These are phyloP conservation scores for Neurospora cerealis DNA, from an alignment of 495 filamentous ascomycete genomes.

Conservation along the genomic window DNA sequence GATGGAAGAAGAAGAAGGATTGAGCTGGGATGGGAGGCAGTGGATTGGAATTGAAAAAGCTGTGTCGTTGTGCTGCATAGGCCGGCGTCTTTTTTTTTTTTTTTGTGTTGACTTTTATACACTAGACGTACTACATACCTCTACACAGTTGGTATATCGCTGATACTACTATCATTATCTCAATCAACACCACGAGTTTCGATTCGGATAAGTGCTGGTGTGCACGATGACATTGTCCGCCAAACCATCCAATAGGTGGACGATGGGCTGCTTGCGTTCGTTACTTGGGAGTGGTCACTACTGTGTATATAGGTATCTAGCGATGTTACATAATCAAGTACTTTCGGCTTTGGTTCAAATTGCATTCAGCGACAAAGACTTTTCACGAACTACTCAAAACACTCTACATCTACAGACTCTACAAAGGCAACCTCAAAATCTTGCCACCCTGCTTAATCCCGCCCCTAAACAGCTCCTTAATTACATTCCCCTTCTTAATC, in stretches of 20 bases:
- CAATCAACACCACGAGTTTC: not conserved
- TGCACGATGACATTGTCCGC: not conserved
- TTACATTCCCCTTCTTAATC: constrained; percentile 57
- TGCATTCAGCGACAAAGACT: not conserved
- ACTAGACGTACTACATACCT: not conserved
- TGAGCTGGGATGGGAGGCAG: not conserved
- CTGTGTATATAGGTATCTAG: not conserved
- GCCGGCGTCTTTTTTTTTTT: not conserved
- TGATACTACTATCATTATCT: not conserved
- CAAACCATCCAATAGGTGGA: not conserved
- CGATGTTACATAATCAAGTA: not conserved
- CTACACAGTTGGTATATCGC: not conserved
- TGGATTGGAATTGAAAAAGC: constrained; percentile 7
- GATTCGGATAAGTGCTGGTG: not conserved
- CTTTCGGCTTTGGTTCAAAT: not conserved
- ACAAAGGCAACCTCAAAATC: constrained; percentile 29
- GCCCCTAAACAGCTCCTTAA: constrained; percentile 66
- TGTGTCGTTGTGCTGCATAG: not conserved
- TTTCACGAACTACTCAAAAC: not conserved
- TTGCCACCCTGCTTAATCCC: constrained; percentile 40
- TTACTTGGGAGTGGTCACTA: not conserved
- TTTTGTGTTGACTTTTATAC: not conserved
- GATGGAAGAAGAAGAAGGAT: not conserved
- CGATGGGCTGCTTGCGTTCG: not conserved
- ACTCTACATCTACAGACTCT: not conserved